These are phyloP conservation scores for Trifolium pratense DNA, from an alignment of 306 rosid genomes.

Conservation along the genomic window DNA sequence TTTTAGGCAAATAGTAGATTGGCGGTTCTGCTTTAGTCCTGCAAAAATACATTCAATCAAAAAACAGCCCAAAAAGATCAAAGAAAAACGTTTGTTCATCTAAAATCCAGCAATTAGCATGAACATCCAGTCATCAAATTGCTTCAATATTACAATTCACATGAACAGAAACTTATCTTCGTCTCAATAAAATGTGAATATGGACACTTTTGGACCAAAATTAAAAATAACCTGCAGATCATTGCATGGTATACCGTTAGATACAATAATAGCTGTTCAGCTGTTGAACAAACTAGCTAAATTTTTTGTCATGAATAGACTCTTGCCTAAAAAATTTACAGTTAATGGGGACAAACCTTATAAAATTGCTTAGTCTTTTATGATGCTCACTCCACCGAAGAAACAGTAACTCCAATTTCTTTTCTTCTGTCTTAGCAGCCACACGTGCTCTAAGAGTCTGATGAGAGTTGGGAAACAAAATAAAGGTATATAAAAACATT, in stretches of 20 bases:
- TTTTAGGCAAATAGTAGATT: constrained; percentile 88
- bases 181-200: constrained; percentile 96
- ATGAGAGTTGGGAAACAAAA: constrained; percentile 14
- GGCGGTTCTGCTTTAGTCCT: constrained; percentile 96
- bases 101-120: constrained; percentile 59
- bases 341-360: constrained; percentile 64
- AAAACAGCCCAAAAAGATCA: constrained; percentile 19
- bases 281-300: constrained; percentile 32
- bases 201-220: constrained; percentile 99
- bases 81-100: constrained; percentile 33
- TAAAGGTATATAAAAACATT: constrained; percentile 10
- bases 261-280: constrained; percentile 22
- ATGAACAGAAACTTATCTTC: constrained; percentile 98
- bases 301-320: constrained; percentile 28
- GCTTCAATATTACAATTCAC: constrained; percentile 74
- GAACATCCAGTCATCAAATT: constrained; percentile 62
- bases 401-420: constrained; percentile 94
- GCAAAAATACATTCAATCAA: constrained; percentile 49
- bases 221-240: constrained; percentile 92
- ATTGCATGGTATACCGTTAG: constrained; percentile 36
- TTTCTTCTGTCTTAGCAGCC: constrained; percentile 96
- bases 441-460: constrained; percentile 97
- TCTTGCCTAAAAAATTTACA: neutral
- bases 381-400: constrained; percentile 97
- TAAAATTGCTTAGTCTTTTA: constrained; percentile 85